These are phyloP conservation scores for Calonectria leucothoes DNA, from an alignment of 2,329 filamentous ascomycete genomes.

Conservation along the genomic window DNA sequence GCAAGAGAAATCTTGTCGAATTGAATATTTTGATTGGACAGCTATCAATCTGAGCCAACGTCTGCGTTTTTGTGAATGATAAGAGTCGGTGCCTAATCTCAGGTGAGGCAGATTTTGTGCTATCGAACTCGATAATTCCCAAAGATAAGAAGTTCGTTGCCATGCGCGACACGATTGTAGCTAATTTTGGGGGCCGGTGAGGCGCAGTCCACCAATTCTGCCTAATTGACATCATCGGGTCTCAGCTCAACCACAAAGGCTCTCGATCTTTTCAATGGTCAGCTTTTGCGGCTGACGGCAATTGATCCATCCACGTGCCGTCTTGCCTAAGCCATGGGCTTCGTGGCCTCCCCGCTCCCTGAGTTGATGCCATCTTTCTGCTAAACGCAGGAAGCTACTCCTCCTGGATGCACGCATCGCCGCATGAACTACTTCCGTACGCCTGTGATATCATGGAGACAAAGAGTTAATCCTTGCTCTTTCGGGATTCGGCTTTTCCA, in stretches of 20 bases:
- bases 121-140: not conserved
- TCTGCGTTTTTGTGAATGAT: not conserved
- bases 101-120: not conserved
- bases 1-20: not conserved
- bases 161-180: not conserved
- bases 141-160: not conserved
- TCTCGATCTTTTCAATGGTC: not conserved
- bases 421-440: not conserved
- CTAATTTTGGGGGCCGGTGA: not conserved
- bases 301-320: not conserved
- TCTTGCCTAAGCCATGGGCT: not conserved
- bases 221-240: not conserved
- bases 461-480: not conserved
- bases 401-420: not conserved
- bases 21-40: not conserved
- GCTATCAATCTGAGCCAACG: not conserved
- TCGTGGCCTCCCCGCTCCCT: not conserved
- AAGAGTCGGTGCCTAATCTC: not conserved
- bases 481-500: not conserved
- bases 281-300: not conserved
- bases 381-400: not conserved
- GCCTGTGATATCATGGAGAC: not conserved
- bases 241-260: not conserved
- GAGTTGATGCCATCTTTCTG: not conserved
- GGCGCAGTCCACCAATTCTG: not conserved